These are phyloP conservation scores for Shiraia bambusicola DNA, from an alignment of 2,329 filamentous ascomycete species.

Conservation along the genomic window DNA sequence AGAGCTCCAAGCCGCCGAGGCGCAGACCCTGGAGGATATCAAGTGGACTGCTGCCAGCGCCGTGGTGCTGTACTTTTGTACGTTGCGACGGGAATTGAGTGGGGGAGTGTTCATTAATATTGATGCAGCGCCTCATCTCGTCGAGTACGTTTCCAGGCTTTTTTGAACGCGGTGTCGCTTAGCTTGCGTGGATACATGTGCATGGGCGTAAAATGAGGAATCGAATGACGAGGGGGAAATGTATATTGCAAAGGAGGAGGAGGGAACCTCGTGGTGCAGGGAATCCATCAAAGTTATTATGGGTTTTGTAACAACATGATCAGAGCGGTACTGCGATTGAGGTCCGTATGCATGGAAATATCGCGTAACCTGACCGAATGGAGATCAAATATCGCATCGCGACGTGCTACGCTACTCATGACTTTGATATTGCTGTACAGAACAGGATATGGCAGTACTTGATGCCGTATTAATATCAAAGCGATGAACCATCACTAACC, in stretches of 20 bases:
- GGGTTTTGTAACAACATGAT: no score
- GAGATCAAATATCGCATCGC: no score
- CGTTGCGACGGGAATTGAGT: conserved; percentile 29
- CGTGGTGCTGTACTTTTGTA: conserved; percentile 75
- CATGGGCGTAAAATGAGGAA: neutral
- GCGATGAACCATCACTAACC: conserved; percentile 3
- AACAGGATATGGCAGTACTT: no score
- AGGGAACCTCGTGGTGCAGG: no score
- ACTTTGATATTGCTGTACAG: no score
- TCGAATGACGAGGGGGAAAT: neutral
- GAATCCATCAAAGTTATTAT: no score
- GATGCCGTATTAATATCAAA: no score
- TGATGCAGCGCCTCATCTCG: conserved; percentile 54
- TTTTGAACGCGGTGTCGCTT: conserved; percentile 39
- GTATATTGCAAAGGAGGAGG: no score
- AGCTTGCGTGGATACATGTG: neutral
- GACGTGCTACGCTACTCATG: no score
- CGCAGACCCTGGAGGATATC: conserved; percentile 66
- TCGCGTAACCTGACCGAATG: no score
- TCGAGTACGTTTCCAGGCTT: conserved; percentile 57
- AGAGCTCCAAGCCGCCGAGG: conserved; percentile 66
- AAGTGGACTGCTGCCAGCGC: conserved; percentile 67
- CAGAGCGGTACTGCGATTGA: no score
- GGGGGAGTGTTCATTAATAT: conserved; percentile 2
- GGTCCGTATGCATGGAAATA: no score